phyloP scores from a whole-genome alignment of 2,329 filamentous ascomycete species.

The Ophiostoma sp. region DNA sequence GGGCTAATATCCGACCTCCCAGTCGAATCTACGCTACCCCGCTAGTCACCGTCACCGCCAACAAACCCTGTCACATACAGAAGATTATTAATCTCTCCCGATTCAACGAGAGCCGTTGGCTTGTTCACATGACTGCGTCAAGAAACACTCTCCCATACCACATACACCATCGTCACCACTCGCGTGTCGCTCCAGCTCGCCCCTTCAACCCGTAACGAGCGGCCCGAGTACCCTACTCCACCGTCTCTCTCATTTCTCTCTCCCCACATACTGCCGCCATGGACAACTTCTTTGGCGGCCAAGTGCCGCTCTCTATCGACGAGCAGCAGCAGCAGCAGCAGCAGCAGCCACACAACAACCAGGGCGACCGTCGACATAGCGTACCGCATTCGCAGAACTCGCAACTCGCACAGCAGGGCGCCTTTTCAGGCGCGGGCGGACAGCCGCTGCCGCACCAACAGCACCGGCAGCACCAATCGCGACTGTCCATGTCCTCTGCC shows the following conservation, averaged over 20 bases:
- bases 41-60: constrained; percentile 12
- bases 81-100: not conserved
- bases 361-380: not conserved
- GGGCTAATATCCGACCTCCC: not conserved
- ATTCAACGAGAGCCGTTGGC: not conserved
- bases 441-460: not conserved
- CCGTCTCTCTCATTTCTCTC: not conserved
- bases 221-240: constrained; percentile 1
- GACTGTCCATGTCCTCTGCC: not conserved
- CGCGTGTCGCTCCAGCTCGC: not conserved
- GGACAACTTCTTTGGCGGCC: constrained; percentile 20
- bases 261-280: constrained; percentile 5
- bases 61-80: not conserved
- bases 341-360: constrained; percentile 3
- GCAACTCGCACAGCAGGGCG: not conserved
- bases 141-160: not conserved
- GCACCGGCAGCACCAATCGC: not conserved
- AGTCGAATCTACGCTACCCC: constrained; percentile 8
- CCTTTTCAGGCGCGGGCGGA: not conserved
- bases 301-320: constrained; percentile 18
- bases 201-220: not conserved
- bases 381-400: not conserved
- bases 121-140: not conserved
- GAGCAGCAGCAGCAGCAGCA: constrained; percentile 18
- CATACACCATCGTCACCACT: not conserved